A percentile compares a stretch with the other conserved stretches of the same genome.
These are phyloP conservation scores for Aspergillus caelatus DNA, from an alignment of 2,329 filamentous ascomycete genomes.

Conservation along the genomic window DNA sequence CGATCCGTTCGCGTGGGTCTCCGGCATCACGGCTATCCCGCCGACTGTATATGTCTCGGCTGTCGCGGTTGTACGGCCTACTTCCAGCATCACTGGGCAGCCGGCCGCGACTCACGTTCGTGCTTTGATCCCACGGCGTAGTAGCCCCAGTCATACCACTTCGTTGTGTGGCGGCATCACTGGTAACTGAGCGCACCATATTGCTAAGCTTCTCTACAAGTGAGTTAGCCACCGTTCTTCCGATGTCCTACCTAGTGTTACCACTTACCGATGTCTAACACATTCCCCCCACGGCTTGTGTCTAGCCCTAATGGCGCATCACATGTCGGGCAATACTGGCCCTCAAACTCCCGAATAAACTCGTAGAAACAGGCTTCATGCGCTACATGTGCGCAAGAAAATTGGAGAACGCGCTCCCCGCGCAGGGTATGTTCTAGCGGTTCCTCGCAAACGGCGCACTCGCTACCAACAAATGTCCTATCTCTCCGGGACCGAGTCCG, in stretches of 20 bases:
- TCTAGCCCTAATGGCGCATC: constrained; percentile 90
- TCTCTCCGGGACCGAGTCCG: constrained; percentile 79
- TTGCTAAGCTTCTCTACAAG: constrained; percentile 86
- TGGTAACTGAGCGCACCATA: constrained; percentile 82
- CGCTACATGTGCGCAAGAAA: constrained; percentile 94
- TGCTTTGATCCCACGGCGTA: constrained; percentile 58
- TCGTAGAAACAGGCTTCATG: constrained; percentile 99
- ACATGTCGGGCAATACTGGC: constrained; percentile 91
- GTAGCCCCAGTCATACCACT: constrained; percentile 58
- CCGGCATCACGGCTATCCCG: constrained; percentile 46
- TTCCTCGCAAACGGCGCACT: constrained; percentile 96
- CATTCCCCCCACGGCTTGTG: constrained; percentile 88
- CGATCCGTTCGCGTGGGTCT: constrained; percentile 48
- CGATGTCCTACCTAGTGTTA: not conserved
- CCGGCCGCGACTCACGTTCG: constrained; percentile 34
- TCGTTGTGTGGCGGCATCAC: constrained; percentile 58
- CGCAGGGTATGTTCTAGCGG: constrained; percentile 92
- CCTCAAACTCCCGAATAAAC: constrained; percentile 92
- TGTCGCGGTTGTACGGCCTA: constrained; percentile 29
- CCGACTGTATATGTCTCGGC: constrained; percentile 32
- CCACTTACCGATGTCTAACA: constrained; percentile 80
- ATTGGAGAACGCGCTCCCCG: constrained; percentile 91
- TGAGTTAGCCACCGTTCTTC: constrained; percentile 22
- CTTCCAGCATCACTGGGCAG: constrained; percentile 37
- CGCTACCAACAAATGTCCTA: constrained; percentile 90